Base-by-base conservation (phyloP, 257 asterid genomes). In the Paraleonurus japonicus region DNA sequence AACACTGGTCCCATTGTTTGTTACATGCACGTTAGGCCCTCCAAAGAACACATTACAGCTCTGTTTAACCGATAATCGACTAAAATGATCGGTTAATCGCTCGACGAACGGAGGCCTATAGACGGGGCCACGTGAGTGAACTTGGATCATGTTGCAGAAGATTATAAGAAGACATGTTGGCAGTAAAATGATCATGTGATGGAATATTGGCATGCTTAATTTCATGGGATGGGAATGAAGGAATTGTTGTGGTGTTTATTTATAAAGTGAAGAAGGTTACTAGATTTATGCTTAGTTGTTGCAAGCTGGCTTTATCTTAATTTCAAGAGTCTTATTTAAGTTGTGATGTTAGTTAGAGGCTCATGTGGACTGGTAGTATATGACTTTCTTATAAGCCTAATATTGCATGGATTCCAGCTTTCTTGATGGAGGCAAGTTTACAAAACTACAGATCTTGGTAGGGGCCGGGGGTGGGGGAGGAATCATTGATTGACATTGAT, bases 71-170 rank as follows among this genome's bases (percentile, higher is more conserved):
- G 85, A n/a, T 27, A 81, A 28, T 5, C 79, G 83, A 8, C 50
- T 85, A 24, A 92, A 92, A 17, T 70, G 30, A 33, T 75, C 85
- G 0, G 96, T 83, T 69, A 88, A 45, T 6, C 69, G 73, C 74
- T 92, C 96, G 1, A 88, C 89, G 13, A 60, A n/a, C 10, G 98
- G 98, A 41, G 96, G 90, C 6, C 82, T 81, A 23, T 89, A 89
- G 26, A 89, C 73, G 0, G 94, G 82, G 8, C 95, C 98, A 1
- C 78, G 77, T 10, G 87, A 76, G 7, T 78, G 76, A 23, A 79
- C 90, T 6, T 30, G 75, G 63, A 65, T 50, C 1, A 80, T 65
- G 53, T 59, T 62, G 69, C 70, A 71, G 8, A 83, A 59, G 4
- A 45, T 13, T 15, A 78, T 28, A 6, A 77, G 35, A 17, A 83